These are phyloP conservation scores for Ceratorhiza oryzae-sativae DNA, from an alignment of 1,284 basidiomycete species.

Conservation along the genomic window DNA sequence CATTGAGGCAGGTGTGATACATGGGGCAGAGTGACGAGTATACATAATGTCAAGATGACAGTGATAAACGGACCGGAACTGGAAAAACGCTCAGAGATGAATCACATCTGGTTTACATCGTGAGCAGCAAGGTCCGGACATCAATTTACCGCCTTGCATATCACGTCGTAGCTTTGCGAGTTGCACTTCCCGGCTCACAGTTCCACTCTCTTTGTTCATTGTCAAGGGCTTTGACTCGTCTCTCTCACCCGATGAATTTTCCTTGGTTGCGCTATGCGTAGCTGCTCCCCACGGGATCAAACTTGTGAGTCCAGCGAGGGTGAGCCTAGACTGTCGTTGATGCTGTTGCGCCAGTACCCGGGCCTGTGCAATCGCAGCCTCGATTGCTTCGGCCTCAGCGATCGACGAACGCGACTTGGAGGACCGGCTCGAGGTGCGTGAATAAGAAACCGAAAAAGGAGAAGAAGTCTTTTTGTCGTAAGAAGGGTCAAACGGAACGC, in stretches of 20 bases:
- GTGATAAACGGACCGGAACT: neutral
- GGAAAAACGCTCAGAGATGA: slow-evolving; percentile 4
- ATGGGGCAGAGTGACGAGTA: neutral
- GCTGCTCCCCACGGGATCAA: slow-evolving; percentile 18
- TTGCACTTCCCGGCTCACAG: slow-evolving; percentile 22
- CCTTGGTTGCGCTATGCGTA: neutral
- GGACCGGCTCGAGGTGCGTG: slow-evolving; percentile 36
- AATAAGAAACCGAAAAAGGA: slow-evolving; percentile 31
- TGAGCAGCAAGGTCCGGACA: slow-evolving; percentile 33
- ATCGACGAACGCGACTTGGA: slow-evolving; percentile 23
- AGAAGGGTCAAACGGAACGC: slow-evolving; percentile 31
- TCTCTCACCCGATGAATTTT: neutral
- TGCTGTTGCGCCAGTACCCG: slow-evolving; percentile 2
- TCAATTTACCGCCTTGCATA: neutral
- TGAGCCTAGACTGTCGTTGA: slow-evolving; percentile 8
- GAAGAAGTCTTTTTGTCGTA: slow-evolving; percentile 20
- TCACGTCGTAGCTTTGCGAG: slow-evolving; percentile 11
- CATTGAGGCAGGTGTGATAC: slow-evolving; percentile 1
- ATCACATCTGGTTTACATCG: slow-evolving; percentile 26
- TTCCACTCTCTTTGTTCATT: slow-evolving; percentile 1
- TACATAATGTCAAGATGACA: neutral
- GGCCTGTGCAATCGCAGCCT: slow-evolving; percentile 28
- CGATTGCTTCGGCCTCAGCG: neutral
- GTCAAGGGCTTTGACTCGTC: neutral
- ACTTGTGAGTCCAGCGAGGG: slow-evolving; percentile 21